A percentile compares a stretch with the other conserved stretches of the same genome.
phyloP scores from a whole-genome alignment of 768 basidiomycete species.

The Mycena floridula region DNA sequence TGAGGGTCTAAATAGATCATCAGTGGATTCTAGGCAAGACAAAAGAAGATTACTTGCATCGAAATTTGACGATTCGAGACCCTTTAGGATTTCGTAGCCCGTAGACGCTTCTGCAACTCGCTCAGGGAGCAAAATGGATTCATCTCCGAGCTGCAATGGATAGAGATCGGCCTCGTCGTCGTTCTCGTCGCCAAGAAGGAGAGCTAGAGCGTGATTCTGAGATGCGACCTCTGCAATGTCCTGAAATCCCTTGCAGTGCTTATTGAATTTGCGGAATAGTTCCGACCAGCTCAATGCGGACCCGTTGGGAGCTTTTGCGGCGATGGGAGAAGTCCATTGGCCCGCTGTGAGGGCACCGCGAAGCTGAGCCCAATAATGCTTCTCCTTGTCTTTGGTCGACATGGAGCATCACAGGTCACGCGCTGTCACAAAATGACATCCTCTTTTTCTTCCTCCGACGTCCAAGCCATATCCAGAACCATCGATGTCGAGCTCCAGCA shows the following conservation, averaged over 20 bases:
- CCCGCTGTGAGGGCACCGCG: slow-evolving; percentile 66
- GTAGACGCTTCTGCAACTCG: slow-evolving; percentile 48
- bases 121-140: slow-evolving; percentile 52
- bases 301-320: slow-evolving; percentile 57
- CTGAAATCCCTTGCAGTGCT: slow-evolving; percentile 61
- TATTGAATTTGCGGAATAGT: slow-evolving; percentile 80
- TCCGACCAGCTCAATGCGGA: slow-evolving; percentile 63
- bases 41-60: slow-evolving; percentile 42
- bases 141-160: slow-evolving; percentile 42
- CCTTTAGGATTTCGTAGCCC: slow-evolving; percentile 50
- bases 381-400: too few species aligned
- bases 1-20: slow-evolving; percentile 46
- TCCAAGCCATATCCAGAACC: too few species aligned
- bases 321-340: slow-evolving; percentile 56
- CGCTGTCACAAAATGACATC: too few species aligned
- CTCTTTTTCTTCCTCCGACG: too few species aligned
- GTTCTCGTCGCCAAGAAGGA: slow-evolving; percentile 42
- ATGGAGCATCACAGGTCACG: too few species aligned
- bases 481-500: too few species aligned
- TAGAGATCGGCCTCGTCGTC: slow-evolving; percentile 53
- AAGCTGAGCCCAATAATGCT: slow-evolving; percentile 76
- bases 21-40: neutral
- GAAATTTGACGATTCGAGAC: slow-evolving; percentile 40
- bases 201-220: slow-evolving; percentile 57
- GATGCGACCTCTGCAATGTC: slow-evolving; percentile 62